phyloP scores from a whole-genome alignment of 139 green algal species.

The Raphidocelis subcapitata region DNA sequence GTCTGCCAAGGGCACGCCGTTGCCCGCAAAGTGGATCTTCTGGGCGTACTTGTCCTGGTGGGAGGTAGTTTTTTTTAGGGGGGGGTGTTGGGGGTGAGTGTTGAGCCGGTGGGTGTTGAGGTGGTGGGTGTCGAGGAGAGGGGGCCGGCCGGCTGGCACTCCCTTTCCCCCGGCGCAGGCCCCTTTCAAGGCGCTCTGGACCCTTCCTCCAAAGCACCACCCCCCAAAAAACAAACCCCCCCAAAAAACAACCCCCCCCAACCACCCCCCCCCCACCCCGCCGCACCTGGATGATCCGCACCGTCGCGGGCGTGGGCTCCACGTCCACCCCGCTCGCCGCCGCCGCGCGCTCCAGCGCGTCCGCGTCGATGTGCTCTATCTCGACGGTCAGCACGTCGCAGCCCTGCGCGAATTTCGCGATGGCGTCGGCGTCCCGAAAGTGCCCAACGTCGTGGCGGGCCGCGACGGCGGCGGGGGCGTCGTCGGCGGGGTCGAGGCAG shows the following conservation, averaged over 20 bases:
- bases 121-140: too few relatives aligned
- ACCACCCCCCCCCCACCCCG: too few relatives aligned
- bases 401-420: constrained; percentile 71
- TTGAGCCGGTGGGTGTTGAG: too few relatives aligned
- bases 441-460: constrained; percentile 71
- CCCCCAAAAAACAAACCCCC: not conserved
- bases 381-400: constrained; percentile 95
- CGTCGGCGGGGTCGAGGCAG: constrained; percentile 85
- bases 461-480: constrained; percentile 78
- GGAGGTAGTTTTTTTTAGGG: not conserved
- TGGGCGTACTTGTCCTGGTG: constrained; percentile 95
- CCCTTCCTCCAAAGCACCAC: not conserved
- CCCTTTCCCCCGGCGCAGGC: too few relatives aligned
- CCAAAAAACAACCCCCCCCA: too few relatives aligned
- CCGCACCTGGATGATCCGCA: constrained; percentile 67
- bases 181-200: not conserved
- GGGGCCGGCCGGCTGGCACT: too few relatives aligned
- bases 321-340: constrained; percentile 60
- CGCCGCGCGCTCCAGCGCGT: constrained; percentile 73
- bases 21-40: constrained; percentile 86
- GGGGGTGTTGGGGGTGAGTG: not conserved
- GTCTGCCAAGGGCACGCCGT: constrained; percentile 76
- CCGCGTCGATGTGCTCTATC: constrained; percentile 96
- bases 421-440: constrained; percentile 74
- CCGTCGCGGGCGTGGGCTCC: constrained; percentile 72